phyloP scores from a whole-genome alignment of 2,329 filamentous ascomycete genomes.

The Hypoxylon sp. region DNA sequence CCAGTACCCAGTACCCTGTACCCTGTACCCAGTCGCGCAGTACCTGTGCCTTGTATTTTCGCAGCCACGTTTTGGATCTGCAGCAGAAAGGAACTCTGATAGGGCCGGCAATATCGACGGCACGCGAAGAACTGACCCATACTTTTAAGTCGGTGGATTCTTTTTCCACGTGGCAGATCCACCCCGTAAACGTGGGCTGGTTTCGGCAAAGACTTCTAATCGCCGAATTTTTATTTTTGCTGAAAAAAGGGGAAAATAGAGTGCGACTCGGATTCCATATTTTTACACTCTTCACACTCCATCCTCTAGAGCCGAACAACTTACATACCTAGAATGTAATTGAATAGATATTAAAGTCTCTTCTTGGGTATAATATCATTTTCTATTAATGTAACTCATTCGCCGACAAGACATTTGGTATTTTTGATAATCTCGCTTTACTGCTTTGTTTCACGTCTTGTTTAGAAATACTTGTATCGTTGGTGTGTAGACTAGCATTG shows the following conservation, averaged over 20 bases:
- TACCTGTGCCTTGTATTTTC: background rate
- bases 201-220: conserved; percentile 36
- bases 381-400: too few relatives aligned
- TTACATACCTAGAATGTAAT: too few relatives aligned
- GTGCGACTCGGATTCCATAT: too few relatives aligned
- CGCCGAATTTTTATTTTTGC: conserved; percentile 18
- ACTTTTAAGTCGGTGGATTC: conserved; percentile 32
- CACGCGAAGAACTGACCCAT: conserved; percentile 36
- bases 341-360: background rate
- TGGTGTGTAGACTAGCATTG: background rate
- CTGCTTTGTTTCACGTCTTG: background rate
- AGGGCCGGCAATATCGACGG: conserved; percentile 34
- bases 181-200: conserved; percentile 34
- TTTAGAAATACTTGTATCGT: too few relatives aligned
- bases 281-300: too few relatives aligned
- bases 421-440: background rate
- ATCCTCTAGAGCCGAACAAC: too few relatives aligned
- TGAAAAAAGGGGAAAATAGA: background rate
- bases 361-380: too few relatives aligned
- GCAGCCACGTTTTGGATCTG: conserved; percentile 34
- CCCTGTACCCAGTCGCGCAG: too few relatives aligned
- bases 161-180: conserved; percentile 35
- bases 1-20: too few relatives aligned
- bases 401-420: too few relatives aligned
- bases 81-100: conserved; percentile 34